These are phyloP conservation scores for Pseudotsuga menziesii DNA, from an alignment of 75 land plant species.

Conservation along the genomic window DNA sequence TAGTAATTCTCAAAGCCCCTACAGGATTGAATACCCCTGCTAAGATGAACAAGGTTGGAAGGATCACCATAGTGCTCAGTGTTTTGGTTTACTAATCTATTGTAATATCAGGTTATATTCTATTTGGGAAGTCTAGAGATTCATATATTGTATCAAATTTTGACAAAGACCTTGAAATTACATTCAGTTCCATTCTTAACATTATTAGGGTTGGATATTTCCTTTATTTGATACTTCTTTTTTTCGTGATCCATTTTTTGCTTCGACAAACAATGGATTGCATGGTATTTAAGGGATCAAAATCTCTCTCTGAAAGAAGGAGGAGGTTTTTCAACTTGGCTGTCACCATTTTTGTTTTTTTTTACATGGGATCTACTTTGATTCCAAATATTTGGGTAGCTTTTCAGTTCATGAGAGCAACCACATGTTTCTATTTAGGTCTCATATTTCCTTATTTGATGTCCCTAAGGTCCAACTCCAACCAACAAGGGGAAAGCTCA, in stretches of 20 bases:
- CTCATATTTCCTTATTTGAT: constrained; percentile 84
- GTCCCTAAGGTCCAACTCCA: constrained; percentile 46
- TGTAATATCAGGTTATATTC: constrained; percentile 82
- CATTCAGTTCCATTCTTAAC: constrained; percentile 56
- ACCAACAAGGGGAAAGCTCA: constrained; percentile 24
- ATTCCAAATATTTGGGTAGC: constrained; percentile 98
- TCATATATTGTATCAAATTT: constrained; percentile 88
- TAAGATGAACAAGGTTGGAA: constrained; percentile 83
- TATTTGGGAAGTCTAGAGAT: constrained; percentile 84
- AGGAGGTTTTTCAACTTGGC: constrained; percentile 47
- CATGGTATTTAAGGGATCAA: constrained; percentile 45
- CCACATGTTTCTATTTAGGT: constrained; percentile 85
- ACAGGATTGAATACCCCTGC: too few species aligned
- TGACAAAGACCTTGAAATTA: constrained; percentile 79
- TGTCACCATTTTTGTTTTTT: constrained; percentile 35
- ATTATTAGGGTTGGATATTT: constrained; percentile 80
- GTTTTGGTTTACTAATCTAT: constrained; percentile 66
- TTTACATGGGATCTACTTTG: constrained; percentile 75
- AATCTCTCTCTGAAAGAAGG: constrained; percentile 46
- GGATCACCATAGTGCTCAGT: constrained; percentile 71
- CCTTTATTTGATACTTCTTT: constrained; percentile 82
- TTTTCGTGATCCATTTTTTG: constrained; percentile 93
- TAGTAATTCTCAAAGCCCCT: too few species aligned
- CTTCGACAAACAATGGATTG: constrained; percentile 73
- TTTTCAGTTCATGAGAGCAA: constrained; percentile 96